Evolutionary conservation across 768 basidiomycete genomes (phyloP), one percentile per base, ranked within the genome.

Genomic region (Gymnopilus dilepis): DNA sequence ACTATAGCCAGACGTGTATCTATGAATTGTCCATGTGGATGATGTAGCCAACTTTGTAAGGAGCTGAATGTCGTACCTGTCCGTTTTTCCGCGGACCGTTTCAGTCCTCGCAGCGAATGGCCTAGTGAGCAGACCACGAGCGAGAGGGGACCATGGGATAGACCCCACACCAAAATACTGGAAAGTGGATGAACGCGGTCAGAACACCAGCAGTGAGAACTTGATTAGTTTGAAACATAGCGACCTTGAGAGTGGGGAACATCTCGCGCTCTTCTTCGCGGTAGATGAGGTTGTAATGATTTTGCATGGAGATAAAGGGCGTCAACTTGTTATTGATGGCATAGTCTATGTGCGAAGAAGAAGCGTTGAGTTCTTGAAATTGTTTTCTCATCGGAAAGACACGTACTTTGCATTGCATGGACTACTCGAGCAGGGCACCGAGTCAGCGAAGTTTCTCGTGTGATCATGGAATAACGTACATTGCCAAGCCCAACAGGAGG

Each of bases 221-320:
- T 13, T 3, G 38, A 1, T 17, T 41, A 15, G 31, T 34, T 34
- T 12, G 17, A 11, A 19, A 33, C 40, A 26, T 11, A 37, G 43
- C 41, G 24, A 81, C 84, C 74, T 84, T 83, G 33, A 85, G 72
- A 1, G 81, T 82, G 2, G 87, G 87, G 65, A 87, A 84, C 84
- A 86, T 85, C 65, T 86, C 85, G 1, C 84, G 75, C 66, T 86
- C 87, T 67, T 90, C 87, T 69, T 90, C 88, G 15, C 88, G 76
- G 65, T 90, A 89, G 12, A 85, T 67, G 8, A 86, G 71, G 60
- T 75, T 85, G 69, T 89, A 83, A 60, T 86, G 85, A 66, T 89
- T 89, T 70, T 89, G 88, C 87, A 89, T 87, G 0, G 84, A 85
- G 67, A 89, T 85, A 73, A 90, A 89, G 1, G 83, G 84, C 0